phyloP scores from a whole-genome alignment of 192 early-diverging fungal species.

The Linnemannia schmuckeri region DNA sequence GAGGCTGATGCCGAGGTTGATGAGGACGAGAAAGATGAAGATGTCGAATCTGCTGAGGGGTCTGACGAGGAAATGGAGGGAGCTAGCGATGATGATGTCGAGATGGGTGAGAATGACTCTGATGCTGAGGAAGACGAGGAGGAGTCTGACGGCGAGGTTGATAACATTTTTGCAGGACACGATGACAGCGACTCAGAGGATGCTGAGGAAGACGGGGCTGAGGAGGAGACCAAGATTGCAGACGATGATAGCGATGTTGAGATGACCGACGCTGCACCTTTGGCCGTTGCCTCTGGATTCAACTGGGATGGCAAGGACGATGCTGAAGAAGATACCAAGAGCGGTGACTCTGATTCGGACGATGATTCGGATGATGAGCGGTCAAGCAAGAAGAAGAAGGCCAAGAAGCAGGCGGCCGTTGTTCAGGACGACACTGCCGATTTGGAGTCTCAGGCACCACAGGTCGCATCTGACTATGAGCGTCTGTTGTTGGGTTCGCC shows the following conservation, averaged over 20 bases:
- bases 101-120: conserved; percentile 58
- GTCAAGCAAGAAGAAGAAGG: conserved; percentile 61
- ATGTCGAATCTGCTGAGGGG: conserved; percentile 23
- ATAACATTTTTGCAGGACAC: conserved; percentile 42
- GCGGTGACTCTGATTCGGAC: conserved; percentile 48
- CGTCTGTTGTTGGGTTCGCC: conserved; percentile 93
- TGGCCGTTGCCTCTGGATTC: conserved; percentile 33
- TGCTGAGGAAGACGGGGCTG: conserved; percentile 44
- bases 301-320: conserved; percentile 59
- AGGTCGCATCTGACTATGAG: conserved; percentile 90
- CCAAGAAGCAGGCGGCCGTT: conserved; percentile 63
- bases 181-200: conserved; percentile 51
- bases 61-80: conserved; percentile 33
- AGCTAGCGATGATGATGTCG: conserved; percentile 31
- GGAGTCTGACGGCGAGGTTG: conserved; percentile 28
- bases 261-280: conserved; percentile 41
- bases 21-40: conserved; percentile 47
- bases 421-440: conserved; percentile 79
- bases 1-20: conserved; percentile 63
- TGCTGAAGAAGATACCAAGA: conserved; percentile 52
- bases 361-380: conserved; percentile 57
- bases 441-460: conserved; percentile 75
- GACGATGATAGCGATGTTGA: conserved; percentile 51
- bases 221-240: background rate
- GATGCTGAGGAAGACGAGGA: conserved; percentile 57